phyloP scores from a whole-genome alignment of 768 basidiomycete genomes.

The Russula dissimulans region DNA sequence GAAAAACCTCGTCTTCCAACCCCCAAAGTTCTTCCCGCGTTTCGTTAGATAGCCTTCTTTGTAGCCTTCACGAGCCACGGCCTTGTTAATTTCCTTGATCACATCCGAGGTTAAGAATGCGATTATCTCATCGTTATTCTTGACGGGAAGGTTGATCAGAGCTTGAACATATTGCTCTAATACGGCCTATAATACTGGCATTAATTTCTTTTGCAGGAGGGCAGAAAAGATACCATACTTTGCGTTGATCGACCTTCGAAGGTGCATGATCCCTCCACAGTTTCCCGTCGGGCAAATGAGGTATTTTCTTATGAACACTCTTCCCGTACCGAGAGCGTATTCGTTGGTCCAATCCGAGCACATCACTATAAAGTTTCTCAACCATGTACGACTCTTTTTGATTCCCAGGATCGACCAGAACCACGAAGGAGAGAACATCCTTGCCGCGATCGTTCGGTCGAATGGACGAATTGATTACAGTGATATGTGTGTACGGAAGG shows the following conservation, averaged over 20 bases:
- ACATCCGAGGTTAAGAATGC: constrained; percentile 90
- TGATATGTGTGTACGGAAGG: constrained; percentile 60
- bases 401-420: constrained; percentile 61
- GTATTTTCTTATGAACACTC: constrained; percentile 69
- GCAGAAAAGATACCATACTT: constrained; percentile 43
- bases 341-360: constrained; percentile 76
- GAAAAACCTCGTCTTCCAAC: constrained; percentile 95
- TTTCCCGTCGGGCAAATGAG: constrained; percentile 78
- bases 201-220: constrained; percentile 5
- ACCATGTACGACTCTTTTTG: constrained; percentile 73
- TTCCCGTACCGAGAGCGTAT: constrained; percentile 52
- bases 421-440: constrained; percentile 84
- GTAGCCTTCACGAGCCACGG: constrained; percentile 71
- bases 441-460: constrained; percentile 84
- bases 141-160: constrained; percentile 70
- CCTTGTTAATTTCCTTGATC: constrained; percentile 63
- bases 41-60: constrained; percentile 96
- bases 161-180: constrained; percentile 84
- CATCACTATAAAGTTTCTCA: constrained; percentile 91
- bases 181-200: constrained; percentile 38
- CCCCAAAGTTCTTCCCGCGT: constrained; percentile 94
- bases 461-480: constrained; percentile 75
- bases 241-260: constrained; percentile 91
- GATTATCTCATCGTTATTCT: constrained; percentile 83
- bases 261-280: constrained; percentile 97